Conservation (phyloP, 2,329 filamentous ascomycete species). For the Nothopassalora personata region DNA sequence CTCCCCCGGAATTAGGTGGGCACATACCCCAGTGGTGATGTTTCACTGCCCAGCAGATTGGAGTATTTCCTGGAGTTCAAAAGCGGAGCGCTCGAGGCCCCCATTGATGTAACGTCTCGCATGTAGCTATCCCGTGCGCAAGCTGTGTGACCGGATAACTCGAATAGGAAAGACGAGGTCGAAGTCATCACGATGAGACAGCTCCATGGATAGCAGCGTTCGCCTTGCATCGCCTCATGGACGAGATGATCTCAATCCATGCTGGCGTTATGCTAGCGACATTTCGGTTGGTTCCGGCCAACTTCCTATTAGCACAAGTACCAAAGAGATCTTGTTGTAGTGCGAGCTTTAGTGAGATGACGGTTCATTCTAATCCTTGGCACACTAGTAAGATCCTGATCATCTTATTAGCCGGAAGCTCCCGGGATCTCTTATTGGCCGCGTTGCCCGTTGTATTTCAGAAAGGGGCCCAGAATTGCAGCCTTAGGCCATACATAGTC, state of each 20-base stretch:
- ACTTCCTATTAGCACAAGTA: background rate
- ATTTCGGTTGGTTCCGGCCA: background rate
- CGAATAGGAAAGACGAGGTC: background rate
- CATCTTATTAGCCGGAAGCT: too few species aligned
- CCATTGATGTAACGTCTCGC: background rate
- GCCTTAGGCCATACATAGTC: too few species aligned
- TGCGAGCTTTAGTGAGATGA: background rate
- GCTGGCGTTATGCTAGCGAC: conserved; percentile 1
- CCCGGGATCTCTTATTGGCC: too few species aligned
- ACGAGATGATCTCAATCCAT: background rate
- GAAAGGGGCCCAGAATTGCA: too few species aligned
- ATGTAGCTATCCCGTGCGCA: background rate
- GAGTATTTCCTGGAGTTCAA: background rate
- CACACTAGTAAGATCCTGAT: too few species aligned
- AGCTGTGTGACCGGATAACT: background rate
- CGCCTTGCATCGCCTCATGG: background rate
- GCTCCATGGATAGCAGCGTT: background rate
- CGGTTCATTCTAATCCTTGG: too few species aligned
- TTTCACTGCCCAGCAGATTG: background rate
- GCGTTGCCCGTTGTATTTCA: too few species aligned
- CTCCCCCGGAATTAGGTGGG: background rate
- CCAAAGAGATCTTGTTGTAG: background rate
- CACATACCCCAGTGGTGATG: background rate
- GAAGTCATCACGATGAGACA: background rate
- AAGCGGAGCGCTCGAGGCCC: background rate